Evolutionary conservation across 345 rosid species (phyloP).

Genomic region (Isatis tinctoria): DNA sequence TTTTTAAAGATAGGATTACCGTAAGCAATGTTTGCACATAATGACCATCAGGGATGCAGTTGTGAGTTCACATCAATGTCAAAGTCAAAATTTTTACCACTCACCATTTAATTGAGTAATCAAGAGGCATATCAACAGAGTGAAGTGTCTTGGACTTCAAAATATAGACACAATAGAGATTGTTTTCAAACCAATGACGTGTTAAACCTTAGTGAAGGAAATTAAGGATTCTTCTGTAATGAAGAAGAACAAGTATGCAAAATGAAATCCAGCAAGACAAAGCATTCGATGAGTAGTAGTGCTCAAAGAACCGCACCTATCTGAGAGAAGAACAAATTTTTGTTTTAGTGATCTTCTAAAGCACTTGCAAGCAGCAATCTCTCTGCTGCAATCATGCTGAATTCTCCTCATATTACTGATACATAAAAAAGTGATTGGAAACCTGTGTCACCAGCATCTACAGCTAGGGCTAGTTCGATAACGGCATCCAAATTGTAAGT

Average conservation of each 20-base stretch:
- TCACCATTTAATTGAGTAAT: neutral
- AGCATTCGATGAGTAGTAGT: neutral
- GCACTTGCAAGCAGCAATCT: conserved; percentile 71
- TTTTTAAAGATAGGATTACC: conserved; percentile 35
- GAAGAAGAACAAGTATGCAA: neutral
- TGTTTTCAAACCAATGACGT: neutral
- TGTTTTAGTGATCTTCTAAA: conserved; percentile 70
- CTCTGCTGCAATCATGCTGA: conserved; percentile 89
- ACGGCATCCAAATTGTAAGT: conserved; percentile 74
- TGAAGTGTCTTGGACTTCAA: neutral
- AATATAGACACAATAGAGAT: neutral
- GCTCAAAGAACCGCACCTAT: conserved; percentile 50
- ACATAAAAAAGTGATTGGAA: neutral
- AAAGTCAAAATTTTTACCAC: neutral
- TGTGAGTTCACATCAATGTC: conserved; percentile 40
- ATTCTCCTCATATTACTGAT: conserved; percentile 76
- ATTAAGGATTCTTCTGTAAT: neutral
- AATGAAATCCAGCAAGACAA: neutral
- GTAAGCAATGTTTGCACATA: conserved; percentile 75
- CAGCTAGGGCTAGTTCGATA: conserved; percentile 72
- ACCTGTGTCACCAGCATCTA: conserved; percentile 95
- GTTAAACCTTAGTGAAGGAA: neutral
- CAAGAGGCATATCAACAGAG: neutral
- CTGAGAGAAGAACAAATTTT: conserved; percentile 88
- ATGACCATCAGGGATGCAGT: conserved; percentile 88